phyloP scores from a whole-genome alignment of 2,329 filamentous ascomycete species.

The Stemphylium beticola region DNA sequence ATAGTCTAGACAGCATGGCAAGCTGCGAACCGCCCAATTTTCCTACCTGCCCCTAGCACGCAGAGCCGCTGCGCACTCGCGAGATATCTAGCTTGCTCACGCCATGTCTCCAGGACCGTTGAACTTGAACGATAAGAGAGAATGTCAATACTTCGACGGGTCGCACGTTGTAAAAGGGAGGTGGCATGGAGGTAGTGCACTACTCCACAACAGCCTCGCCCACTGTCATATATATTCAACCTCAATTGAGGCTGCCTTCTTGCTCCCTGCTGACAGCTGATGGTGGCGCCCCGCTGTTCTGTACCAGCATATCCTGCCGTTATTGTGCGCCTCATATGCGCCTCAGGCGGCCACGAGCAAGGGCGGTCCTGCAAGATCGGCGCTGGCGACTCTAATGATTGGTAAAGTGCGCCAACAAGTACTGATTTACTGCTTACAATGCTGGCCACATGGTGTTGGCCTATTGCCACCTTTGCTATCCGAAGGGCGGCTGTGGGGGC shows the following conservation, averaged over 20 bases:
- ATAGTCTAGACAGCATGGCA: slow-evolving; percentile 1
- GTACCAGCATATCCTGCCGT: slow-evolving; percentile 4
- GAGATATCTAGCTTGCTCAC: background rate
- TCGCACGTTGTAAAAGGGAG: background rate
- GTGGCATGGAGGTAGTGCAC: slow-evolving; percentile 1
- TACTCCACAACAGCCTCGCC: background rate
- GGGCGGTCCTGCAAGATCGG: slow-evolving; percentile 5
- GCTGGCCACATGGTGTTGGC: slow-evolving; percentile 5
- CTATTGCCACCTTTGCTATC: slow-evolving; percentile 3
- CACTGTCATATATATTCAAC: background rate
- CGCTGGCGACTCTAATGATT: background rate
- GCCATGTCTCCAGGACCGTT: background rate
- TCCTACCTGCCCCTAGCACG: background rate
- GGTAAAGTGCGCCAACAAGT: slow-evolving; percentile 6
- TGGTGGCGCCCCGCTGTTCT: background rate
- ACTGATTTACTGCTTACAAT: background rate
- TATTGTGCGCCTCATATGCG: slow-evolving; percentile 4
- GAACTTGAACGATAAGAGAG: background rate
- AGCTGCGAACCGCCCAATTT: background rate
- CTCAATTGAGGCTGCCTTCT: slow-evolving; percentile 1
- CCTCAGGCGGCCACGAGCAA: background rate
- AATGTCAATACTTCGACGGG: background rate
- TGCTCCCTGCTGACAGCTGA: slow-evolving; percentile 7
- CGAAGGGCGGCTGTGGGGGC: slow-evolving; percentile 10
- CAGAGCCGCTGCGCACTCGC: background rate